A percentile compares a stretch with the other conserved stretches of the same genome.
phyloP scores from a whole-genome alignment of 805 yeast species.

The Yarrowia yakushimensis region DNA sequence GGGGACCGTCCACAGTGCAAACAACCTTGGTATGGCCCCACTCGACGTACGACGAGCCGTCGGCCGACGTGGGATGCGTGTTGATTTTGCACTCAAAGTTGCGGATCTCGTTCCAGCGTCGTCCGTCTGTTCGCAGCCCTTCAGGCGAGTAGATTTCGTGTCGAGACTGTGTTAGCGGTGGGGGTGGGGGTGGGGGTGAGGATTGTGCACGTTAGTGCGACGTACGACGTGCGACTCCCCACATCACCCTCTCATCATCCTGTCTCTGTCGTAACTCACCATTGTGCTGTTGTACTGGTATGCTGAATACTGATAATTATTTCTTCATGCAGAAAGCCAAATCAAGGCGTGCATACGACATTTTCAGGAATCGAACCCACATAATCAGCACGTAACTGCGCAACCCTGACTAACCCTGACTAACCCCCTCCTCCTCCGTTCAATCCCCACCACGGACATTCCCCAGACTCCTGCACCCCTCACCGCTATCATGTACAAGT shows the following conservation, averaged over 20 bases:
- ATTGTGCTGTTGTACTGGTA: not conserved
- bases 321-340: constrained; percentile 19
- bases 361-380: not conserved
- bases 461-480: not conserved
- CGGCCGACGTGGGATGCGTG: constrained; percentile 78
- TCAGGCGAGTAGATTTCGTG: constrained; percentile 88
- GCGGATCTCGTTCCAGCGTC: constrained; percentile 92
- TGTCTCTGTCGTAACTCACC: not conserved
- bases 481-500: not conserved
- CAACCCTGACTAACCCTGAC: no score
- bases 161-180: constrained; percentile 29
- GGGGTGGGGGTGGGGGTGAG: no score
- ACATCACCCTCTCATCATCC: not conserved
- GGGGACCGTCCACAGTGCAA: constrained; percentile 85
- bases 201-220: no score
- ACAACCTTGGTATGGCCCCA: constrained; percentile 89
- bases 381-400: no score
- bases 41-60: constrained; percentile 89
- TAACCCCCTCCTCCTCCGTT: no score
- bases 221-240: no score
- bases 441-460: no score
- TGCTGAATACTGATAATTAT: constrained; percentile 4
- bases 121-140: constrained; percentile 84
- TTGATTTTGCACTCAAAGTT: constrained; percentile 74
- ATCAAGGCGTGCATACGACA: not conserved